Conservation (phyloP, 805 yeast species). For the Saccharomycopsis oosterbeekiorum region DNA sequence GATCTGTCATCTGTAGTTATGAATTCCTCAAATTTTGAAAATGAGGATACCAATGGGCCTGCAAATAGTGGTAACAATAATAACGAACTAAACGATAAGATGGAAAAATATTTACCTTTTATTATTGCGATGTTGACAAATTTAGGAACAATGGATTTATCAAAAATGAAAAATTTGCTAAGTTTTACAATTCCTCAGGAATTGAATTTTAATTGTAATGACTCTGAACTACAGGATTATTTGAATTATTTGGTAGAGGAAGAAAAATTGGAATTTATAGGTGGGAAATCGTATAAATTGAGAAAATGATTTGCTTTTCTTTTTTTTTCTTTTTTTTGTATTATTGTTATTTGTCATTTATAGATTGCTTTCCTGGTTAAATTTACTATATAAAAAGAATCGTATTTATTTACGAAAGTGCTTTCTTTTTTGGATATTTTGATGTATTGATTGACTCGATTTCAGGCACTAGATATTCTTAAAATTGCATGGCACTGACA, state of each 20-base stretch:
- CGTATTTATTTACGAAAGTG: too few species aligned
- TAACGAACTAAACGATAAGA: conserved; percentile 22
- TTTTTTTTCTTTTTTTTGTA: neutral
- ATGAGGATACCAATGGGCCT: conserved; percentile 21
- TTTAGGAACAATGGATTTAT: conserved; percentile 38
- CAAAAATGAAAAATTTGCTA: conserved; percentile 44
- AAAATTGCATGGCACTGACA: neutral
- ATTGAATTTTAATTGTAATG: conserved; percentile 27
- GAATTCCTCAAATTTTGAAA: conserved; percentile 19
- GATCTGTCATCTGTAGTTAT: neutral
- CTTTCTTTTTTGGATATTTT: neutral
- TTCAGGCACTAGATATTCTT: neutral
- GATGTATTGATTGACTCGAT: neutral
- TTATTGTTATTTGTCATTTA: neutral
- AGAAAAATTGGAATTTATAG: conserved; percentile 26
- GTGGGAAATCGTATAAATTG: conserved; percentile 10
- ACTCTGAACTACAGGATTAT: conserved; percentile 34
- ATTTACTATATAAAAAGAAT: too few species aligned
- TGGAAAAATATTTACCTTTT: conserved; percentile 34
- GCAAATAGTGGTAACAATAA: conserved; percentile 21
- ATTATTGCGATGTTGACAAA: conserved; percentile 49
- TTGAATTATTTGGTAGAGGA: conserved; percentile 36
- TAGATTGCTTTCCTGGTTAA: neutral
- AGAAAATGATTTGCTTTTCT: neutral
- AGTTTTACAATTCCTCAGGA: conserved; percentile 48